Percentiles rank a stretch among this genome's conserved stretches.
These are phyloP conservation scores for Fusarium oligoseptatum DNA, from an alignment of 2,329 filamentous ascomycete species.

Conservation along the genomic window DNA sequence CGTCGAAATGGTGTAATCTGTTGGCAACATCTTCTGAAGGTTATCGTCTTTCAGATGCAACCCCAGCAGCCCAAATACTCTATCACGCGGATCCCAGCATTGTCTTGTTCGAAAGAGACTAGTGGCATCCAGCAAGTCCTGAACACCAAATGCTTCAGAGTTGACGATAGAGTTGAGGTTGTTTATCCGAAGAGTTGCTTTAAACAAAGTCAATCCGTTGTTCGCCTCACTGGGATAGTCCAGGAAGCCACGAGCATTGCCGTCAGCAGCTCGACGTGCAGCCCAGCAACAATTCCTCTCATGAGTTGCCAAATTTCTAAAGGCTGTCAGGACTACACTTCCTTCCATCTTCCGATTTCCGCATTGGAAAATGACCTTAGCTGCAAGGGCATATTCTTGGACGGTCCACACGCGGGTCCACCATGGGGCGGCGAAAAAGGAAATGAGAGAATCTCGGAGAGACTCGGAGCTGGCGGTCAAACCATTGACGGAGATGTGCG, in stretches of 20 bases:
- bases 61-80: constrained; percentile 11
- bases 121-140: neutral
- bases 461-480: neutral
- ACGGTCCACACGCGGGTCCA: constrained; percentile 27
- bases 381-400: constrained; percentile 10
- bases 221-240: constrained; percentile 2
- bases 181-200: constrained; percentile 15
- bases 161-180: neutral
- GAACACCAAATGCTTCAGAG: neutral
- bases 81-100: constrained; percentile 14
- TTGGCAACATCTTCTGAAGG: neutral
- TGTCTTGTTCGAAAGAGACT: constrained; percentile 16
- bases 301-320: constrained; percentile 3
- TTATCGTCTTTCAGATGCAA: neutral
- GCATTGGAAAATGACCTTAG: constrained; percentile 15
- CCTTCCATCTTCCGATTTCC: constrained; percentile 1
- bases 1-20: constrained; percentile 3
- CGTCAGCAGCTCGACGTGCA: constrained; percentile 7
- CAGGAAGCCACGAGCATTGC: constrained; percentile 10
- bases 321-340: neutral
- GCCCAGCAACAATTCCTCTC: constrained; percentile 20
- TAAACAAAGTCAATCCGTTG: constrained; percentile 10
- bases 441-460: constrained; percentile 15
- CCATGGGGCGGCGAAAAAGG: constrained; percentile 19
- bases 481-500: constrained; percentile 2